Evolutionary conservation across 1,139 yeast genomes (phyloP), one percentile per base, ranked within the genome.

Genomic region (Candida mesenterica): DNA sequence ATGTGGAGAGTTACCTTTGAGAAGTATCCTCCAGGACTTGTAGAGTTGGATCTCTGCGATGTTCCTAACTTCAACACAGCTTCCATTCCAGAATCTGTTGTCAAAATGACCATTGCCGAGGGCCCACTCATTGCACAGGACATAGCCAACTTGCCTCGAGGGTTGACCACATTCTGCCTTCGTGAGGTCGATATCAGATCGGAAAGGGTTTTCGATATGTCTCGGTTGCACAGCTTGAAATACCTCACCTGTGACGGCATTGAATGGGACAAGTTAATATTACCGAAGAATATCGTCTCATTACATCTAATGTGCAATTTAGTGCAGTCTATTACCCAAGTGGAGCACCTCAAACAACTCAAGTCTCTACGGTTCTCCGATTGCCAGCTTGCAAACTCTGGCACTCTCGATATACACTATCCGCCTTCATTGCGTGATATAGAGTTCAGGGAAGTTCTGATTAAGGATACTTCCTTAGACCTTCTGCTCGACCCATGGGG

Each of bases 1-100:
- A n/a, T 25, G 14, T 25, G 28, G 28, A 25, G 17, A 25, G 28
- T 25, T 7, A 25, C 28, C 8, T 25, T 25, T 25, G 17, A 4
- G 8, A 5, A 25, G 4, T 25, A 13, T 25, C 28, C 28, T 5
- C 7, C 5, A 13, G 17, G 17, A 4, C 28, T 25, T 13, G 17
- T 25, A 13, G 28, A 25, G 14, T 25, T 24, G 12, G 12, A 24
- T 25, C 8, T 25, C 5, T 25, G 28, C 14, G 28, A 25, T 15
- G 28, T 25, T 4, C 15, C 28, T 14, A 7, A 12, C 10, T 25
- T 25, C 17, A 25, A 25, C 15, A 25, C 15, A 13, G 12, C 28
- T 7, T 12, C 28, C 12, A 25, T 25, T 5, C 28, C 28, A 5
- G 5, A 5, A 8, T 13, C 17, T 5, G 17, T 15, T 13, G 14